Percentiles rank a stretch among this genome's conserved stretches.
phyloP scores from a whole-genome alignment of 1,284 basidiomycete genomes.

The Gastroboletus turbinatus region DNA sequence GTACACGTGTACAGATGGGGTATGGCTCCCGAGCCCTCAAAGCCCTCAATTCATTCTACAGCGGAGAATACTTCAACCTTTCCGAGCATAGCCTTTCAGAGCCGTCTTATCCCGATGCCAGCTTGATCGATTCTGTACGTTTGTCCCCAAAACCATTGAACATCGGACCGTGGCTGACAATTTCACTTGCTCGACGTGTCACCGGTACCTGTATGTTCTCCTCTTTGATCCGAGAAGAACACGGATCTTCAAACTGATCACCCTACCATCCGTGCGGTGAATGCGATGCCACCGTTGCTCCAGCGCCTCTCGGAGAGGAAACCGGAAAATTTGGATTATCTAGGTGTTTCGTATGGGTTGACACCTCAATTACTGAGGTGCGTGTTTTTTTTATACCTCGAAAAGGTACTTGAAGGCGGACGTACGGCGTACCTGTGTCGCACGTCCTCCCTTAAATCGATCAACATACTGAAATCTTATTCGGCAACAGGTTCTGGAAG shows the following conservation, averaged over 20 bases:
- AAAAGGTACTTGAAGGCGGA: neutral
- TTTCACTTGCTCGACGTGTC: neutral
- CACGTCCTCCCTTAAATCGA: neutral
- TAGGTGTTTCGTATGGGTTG: conserved; percentile 95
- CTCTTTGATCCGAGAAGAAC: conserved; percentile 28
- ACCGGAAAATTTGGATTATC: conserved; percentile 91
- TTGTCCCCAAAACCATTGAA: neutral
- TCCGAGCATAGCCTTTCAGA: conserved; percentile 61
- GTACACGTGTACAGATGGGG: conserved; percentile 71
- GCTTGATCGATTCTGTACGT: conserved; percentile 60
- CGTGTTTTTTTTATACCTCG: conserved; percentile 4
- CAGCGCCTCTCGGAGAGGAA: conserved; percentile 89
- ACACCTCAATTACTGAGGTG: conserved; percentile 84
- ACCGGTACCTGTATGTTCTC: neutral
- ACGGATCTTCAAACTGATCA: conserved; percentile 69
- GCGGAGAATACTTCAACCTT: conserved; percentile 89
- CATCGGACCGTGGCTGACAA: conserved; percentile 2
- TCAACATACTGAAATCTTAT: neutral
- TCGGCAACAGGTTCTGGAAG: conserved; percentile 84
- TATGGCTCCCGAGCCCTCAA: conserved; percentile 93
- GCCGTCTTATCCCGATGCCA: conserved; percentile 61
- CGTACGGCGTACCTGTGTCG: neutral
- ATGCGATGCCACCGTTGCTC: conserved; percentile 90
- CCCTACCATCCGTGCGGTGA: conserved; percentile 71
- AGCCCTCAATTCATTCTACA: conserved; percentile 88